These are phyloP conservation scores for Lecanoromycetidae sp. DNA, from an alignment of 2,329 filamentous ascomycete genomes.

Conservation along the genomic window DNA sequence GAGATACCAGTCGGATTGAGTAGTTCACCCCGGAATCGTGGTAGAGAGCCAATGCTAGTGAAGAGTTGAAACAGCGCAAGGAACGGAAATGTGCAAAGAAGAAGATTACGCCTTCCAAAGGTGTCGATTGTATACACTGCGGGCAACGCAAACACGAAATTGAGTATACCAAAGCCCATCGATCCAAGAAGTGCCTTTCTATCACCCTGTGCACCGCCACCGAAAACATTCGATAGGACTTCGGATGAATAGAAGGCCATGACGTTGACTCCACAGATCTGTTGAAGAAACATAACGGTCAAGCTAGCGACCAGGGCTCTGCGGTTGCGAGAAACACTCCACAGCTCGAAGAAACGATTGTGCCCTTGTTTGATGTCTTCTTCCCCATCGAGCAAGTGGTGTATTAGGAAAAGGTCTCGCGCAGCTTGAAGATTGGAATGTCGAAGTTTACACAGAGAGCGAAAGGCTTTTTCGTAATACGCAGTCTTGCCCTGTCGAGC, in stretches of 20 bases:
- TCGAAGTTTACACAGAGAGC: slow-evolving; percentile 22
- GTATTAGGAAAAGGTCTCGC: slow-evolving; percentile 28
- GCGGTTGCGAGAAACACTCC: slow-evolving; percentile 52
- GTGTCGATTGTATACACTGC: slow-evolving; percentile 29
- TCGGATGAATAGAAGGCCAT: slow-evolving; percentile 10
- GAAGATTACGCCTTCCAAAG: slow-evolving; percentile 16
- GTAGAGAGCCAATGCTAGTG: slow-evolving; percentile 36
- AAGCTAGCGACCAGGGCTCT: slow-evolving; percentile 39
- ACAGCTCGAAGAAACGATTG: slow-evolving; percentile 44
- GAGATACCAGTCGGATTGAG: too few species aligned
- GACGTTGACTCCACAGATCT: slow-evolving; percentile 21
- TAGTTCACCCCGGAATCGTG: slow-evolving; percentile 27
- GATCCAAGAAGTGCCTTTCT: slow-evolving; percentile 10
- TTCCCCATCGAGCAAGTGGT: slow-evolving; percentile 24
- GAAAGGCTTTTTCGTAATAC: slow-evolving; percentile 22
- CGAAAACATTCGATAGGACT: neutral
- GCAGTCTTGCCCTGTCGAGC: slow-evolving; percentile 22
- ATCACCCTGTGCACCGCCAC: neutral
- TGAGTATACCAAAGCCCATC: slow-evolving; percentile 26
- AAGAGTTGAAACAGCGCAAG: slow-evolving; percentile 35
- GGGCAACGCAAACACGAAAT: slow-evolving; percentile 21
- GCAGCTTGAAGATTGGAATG: slow-evolving; percentile 23
- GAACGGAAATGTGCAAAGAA: slow-evolving; percentile 16
- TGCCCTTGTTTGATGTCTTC: slow-evolving; percentile 31
- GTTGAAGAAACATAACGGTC: slow-evolving; percentile 24